These are phyloP conservation scores for Parafenestella ontariensis DNA, from an alignment of 2,329 filamentous ascomycete genomes.

Conservation along the genomic window DNA sequence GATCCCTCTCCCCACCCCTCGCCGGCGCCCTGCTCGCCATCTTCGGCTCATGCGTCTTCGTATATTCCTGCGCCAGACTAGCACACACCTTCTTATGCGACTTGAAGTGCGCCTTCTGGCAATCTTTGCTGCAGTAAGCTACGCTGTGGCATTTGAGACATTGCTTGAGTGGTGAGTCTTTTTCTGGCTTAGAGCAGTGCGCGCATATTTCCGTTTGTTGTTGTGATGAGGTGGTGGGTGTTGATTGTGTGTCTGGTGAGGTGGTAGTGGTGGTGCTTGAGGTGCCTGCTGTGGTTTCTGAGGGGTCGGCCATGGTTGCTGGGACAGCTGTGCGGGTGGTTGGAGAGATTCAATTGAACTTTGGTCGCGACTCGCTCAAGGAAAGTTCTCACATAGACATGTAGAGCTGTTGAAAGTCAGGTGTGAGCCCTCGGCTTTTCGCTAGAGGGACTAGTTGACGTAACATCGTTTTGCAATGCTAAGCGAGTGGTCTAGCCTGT, in stretches of 20 bases:
- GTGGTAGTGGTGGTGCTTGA: background rate
- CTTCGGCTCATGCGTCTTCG: conserved; percentile 48
- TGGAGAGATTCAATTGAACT: no score
- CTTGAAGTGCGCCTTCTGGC: conserved; percentile 50
- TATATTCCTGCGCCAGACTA: conserved; percentile 48
- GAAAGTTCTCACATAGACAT: background rate
- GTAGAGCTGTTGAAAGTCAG: background rate
- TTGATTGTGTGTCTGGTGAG: background rate
- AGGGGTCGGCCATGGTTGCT: background rate
- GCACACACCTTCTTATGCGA: conserved; percentile 52
- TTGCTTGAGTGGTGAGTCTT: conserved; percentile 34
- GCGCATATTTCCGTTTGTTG: conserved; percentile 24
- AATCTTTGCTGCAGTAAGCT: conserved; percentile 50
- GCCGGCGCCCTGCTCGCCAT: conserved; percentile 45
- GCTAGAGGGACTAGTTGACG: no score
- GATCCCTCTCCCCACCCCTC: conserved; percentile 40
- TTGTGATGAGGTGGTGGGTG: conserved; percentile 8
- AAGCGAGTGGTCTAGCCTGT: background rate
- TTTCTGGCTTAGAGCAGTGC: conserved; percentile 29
- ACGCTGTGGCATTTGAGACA: conserved; percentile 51
- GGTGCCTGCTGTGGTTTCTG: background rate
- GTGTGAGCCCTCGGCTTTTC: background rate
- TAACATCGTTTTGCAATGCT: no score
- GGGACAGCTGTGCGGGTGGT: no score
- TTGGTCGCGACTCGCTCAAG: no score